These are phyloP conservation scores for Dianthus caryophyllus DNA, from an alignment of 148 eudicot species.

Conservation along the genomic window DNA sequence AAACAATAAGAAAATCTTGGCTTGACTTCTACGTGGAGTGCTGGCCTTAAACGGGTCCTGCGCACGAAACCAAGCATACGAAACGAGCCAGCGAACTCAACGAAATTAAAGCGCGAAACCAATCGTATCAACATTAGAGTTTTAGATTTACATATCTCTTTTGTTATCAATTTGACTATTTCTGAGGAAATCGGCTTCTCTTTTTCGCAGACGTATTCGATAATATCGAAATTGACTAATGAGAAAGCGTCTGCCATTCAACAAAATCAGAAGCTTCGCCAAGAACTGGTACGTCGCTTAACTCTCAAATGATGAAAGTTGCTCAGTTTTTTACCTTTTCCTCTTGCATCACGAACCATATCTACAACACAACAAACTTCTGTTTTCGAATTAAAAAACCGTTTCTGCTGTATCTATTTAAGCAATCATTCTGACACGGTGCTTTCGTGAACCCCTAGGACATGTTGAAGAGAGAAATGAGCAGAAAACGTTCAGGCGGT, in stretches of 20 bases:
- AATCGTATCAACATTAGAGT: too few species aligned
- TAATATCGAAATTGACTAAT: constrained; percentile 67
- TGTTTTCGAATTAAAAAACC: background rate
- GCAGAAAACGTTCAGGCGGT: constrained; percentile 30
- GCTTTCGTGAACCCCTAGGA: constrained; percentile 28
- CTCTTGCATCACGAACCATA: too few species aligned
- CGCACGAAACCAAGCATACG: too few species aligned
- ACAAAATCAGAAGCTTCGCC: constrained; percentile 70
- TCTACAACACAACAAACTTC: background rate
- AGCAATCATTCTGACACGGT: background rate
- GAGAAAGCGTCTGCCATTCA: constrained; percentile 70
- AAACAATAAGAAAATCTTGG: too few species aligned
- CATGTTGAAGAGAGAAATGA: constrained; percentile 33
- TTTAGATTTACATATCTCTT: background rate
- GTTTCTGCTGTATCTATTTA: background rate
- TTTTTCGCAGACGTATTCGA: constrained; percentile 42
- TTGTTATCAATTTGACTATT: background rate
- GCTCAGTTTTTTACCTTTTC: background rate
- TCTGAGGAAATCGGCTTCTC: background rate
- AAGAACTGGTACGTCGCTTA: constrained; percentile 47
- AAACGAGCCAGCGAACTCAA: too few species aligned
- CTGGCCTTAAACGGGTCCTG: too few species aligned
- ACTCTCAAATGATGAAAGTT: background rate
- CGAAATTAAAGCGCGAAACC: too few species aligned
- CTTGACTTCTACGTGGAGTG: too few species aligned